A percentile compares a stretch with the other conserved stretches of the same genome.
Evolutionary conservation across 2,329 filamentous ascomycete species (phyloP).

Genomic region (Boeremia exigua): DNA sequence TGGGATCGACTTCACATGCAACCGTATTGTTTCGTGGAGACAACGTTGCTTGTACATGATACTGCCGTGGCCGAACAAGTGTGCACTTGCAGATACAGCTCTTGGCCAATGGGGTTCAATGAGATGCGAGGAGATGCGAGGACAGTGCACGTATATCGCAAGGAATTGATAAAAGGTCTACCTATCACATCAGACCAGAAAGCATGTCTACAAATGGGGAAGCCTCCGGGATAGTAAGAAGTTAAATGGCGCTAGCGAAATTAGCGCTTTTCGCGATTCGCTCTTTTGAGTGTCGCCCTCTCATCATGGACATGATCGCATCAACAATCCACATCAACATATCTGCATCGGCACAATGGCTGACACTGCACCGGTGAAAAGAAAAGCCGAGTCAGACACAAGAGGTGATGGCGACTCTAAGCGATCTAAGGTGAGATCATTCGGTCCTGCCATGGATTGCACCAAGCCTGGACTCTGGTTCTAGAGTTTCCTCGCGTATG

Average conservation of each 20-base stretch:
- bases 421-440: constrained; percentile 46
- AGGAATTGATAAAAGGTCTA: too few relatives aligned
- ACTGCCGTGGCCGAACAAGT: too few relatives aligned
- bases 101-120: too few relatives aligned
- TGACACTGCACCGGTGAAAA: constrained; percentile 37
- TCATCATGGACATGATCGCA: not conserved
- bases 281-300: not conserved
- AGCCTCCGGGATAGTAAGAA: not conserved
- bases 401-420: constrained; percentile 40
- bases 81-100: too few relatives aligned
- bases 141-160: too few relatives aligned
- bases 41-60: too few relatives aligned
- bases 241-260: not conserved
- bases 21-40: too few relatives aligned
- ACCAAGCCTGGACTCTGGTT: constrained; percentile 13
- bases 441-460: constrained; percentile 19
- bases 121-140: too few relatives aligned
- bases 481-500: constrained; percentile 28
- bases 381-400: constrained; percentile 45
- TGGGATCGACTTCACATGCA: not conserved
- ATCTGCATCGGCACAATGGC: constrained; percentile 20
- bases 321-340: not conserved
- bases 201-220: too few relatives aligned
- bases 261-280: not conserved
- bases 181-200: too few relatives aligned